Evolutionary conservation across 176 grass and related monocot species (phyloP).

Genomic region (Aechmea fasciata): DNA sequence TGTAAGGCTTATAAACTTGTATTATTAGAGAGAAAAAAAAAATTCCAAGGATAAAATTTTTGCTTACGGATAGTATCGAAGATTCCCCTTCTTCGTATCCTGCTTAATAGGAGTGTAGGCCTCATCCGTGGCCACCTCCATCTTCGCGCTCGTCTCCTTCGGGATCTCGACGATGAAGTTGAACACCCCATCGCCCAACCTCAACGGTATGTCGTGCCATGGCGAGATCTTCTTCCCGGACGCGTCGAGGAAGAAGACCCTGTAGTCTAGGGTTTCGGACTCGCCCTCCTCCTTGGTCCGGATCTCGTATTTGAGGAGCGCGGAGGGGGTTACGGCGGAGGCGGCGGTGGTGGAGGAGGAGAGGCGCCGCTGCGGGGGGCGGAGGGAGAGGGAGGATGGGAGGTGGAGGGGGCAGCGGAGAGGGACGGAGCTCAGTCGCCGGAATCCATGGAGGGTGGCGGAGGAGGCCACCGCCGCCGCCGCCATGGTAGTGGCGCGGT

Average conservation of each 20-base stretch:
- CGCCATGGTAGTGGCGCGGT: background rate
- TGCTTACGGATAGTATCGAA: constrained; percentile 96
- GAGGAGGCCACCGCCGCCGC: background rate
- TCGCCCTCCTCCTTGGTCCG: constrained; percentile 50
- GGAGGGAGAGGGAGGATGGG: constrained; percentile 28
- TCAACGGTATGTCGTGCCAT: constrained; percentile 92
- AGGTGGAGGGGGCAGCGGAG: constrained; percentile 19
- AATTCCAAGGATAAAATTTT: background rate
- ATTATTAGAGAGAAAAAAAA: background rate
- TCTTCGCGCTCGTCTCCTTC: constrained; percentile 95
- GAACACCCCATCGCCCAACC: constrained; percentile 69
- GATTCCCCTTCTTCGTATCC: constrained; percentile 98
- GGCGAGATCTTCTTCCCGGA: constrained; percentile 64
- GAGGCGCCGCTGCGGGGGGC: constrained; percentile 33
- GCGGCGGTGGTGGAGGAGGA: constrained; percentile 27
- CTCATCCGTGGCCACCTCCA: constrained; percentile 98
- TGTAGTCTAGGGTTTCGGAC: constrained; percentile 83
- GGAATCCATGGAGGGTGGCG: background rate
- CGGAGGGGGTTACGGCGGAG: background rate
- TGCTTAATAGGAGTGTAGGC: constrained; percentile 90
- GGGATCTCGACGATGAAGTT: constrained; percentile 97
- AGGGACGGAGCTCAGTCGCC: background rate
- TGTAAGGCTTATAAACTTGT: too few species aligned
- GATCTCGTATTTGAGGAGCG: constrained; percentile 39
- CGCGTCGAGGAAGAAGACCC: constrained; percentile 79